Conservation (phyloP, 2,329 filamentous ascomycete genomes). For the Claviceps humidiphila region DNA sequence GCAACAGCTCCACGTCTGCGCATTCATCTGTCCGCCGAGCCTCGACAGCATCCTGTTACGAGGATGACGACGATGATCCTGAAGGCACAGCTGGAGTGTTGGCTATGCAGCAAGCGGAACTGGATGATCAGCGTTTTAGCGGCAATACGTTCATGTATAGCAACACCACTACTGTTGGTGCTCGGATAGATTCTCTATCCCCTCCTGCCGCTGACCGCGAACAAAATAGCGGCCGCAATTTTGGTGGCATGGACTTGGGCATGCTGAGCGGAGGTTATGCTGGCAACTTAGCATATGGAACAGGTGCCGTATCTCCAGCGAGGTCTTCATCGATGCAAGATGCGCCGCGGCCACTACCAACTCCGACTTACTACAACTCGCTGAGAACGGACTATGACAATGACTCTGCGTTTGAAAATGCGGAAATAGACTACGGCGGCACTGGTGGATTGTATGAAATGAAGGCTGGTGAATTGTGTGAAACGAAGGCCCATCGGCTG, state of each 20-base stretch:
- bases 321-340: slow-evolving; percentile 26
- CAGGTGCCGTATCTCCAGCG: slow-evolving; percentile 29
- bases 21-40: slow-evolving; percentile 17
- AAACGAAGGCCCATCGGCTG: slow-evolving; percentile 54
- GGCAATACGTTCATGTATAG: slow-evolving; percentile 18
- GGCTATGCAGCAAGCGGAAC: slow-evolving; percentile 73
- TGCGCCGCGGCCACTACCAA: slow-evolving; percentile 35
- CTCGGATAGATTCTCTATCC: slow-evolving; percentile 18
- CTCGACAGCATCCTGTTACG: slow-evolving; percentile 2
- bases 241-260: slow-evolving; percentile 57
- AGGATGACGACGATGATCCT: slow-evolving; percentile 57
- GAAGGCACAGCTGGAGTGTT: slow-evolving; percentile 75
- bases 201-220: slow-evolving; percentile 36
- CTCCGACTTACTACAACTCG: slow-evolving; percentile 23
- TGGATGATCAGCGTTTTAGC: slow-evolving; percentile 49
- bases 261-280: slow-evolving; percentile 60
- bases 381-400: slow-evolving; percentile 16
- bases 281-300: slow-evolving; percentile 37
- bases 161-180: not conserved
- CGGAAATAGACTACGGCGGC: slow-evolving; percentile 72
- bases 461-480: slow-evolving; percentile 55
- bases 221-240: slow-evolving; percentile 56
- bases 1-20: slow-evolving; percentile 37
- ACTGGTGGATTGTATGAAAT: slow-evolving; percentile 65
- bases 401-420: slow-evolving; percentile 37